phyloP scores from a whole-genome alignment of 306 rosid genomes.

The Vigna mungo region DNA sequence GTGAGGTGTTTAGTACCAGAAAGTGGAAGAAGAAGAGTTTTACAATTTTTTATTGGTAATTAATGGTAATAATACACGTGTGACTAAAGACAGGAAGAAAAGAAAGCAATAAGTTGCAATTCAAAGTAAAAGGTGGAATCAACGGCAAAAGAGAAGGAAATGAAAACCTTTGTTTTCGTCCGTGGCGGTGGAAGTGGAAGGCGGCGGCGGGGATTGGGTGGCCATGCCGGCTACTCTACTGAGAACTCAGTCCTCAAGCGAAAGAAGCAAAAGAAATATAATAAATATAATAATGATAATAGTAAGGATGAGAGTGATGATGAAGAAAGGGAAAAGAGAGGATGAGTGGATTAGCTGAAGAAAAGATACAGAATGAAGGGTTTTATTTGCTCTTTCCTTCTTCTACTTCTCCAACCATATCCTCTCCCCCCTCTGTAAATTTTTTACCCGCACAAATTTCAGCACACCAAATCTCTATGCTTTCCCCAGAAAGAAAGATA shows the following conservation, averaged over 20 bases:
- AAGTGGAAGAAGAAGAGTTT: too few relatives aligned
- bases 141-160: not conserved
- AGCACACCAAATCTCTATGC: too few relatives aligned
- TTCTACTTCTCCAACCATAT: not conserved
- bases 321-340: not conserved
- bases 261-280: too few relatives aligned
- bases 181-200: conserved; percentile 49
- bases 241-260: not conserved
- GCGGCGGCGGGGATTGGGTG: conserved; percentile 53
- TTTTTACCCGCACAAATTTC: too few relatives aligned
- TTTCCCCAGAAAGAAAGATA: too few relatives aligned
- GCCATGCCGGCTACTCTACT: conserved; percentile 54
- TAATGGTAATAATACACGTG: not conserved
- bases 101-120: not conserved
- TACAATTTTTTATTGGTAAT: not conserved
- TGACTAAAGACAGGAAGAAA: not conserved
- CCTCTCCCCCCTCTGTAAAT: not conserved
- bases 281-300: too few relatives aligned
- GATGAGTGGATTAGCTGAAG: conserved; percentile 1
- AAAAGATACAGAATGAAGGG: not conserved
- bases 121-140: conserved; percentile 36
- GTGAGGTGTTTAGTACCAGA: not conserved
- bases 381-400: not conserved
- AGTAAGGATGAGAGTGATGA: too few relatives aligned
- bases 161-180: conserved; percentile 58